Conservation (phyloP, 225 moss, liverwort and hornwort species). For the Sphagnum tenellum region DNA sequence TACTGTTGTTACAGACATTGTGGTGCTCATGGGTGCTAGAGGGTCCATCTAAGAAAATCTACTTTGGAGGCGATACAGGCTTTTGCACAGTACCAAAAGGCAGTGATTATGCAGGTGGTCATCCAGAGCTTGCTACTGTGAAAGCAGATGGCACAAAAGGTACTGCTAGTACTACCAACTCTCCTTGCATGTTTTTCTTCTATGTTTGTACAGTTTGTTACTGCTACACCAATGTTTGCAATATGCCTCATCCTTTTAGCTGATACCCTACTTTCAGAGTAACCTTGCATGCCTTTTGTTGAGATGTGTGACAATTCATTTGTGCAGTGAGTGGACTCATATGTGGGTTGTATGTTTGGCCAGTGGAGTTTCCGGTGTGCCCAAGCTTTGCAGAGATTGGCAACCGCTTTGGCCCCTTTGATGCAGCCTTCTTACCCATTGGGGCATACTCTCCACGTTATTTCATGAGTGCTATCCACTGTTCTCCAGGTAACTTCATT, state of each 20-base stretch:
- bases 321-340: not conserved
- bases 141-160: not conserved
- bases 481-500: constrained; percentile 30
- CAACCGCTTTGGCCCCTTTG: constrained; percentile 39
- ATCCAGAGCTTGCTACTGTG: not conserved
- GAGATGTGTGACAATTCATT: too few relatives aligned
- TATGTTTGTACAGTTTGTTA: not conserved
- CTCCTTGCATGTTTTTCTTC: not conserved
- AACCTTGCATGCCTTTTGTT: too few relatives aligned
- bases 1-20: constrained; percentile 19
- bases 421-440: constrained; percentile 37
- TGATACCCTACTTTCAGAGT: too few relatives aligned
- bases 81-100: constrained; percentile 31
- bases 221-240: not conserved
- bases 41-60: constrained; percentile 25
- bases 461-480: constrained; percentile 35
- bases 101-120: constrained; percentile 21
- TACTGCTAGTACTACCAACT: not conserved
- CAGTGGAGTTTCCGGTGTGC: constrained; percentile 34
- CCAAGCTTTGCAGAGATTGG: constrained; percentile 40
- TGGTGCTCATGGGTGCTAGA: constrained; percentile 53
- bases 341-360: not conserved
- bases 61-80: constrained; percentile 48
- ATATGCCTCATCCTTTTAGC: not conserved
- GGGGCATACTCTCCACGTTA: constrained; percentile 45